A percentile compares a stretch with the other conserved stretches of the same genome.
Evolutionary conservation across 129 eudicot genomes (phyloP).

Genomic region (Logfia minima): DNA sequence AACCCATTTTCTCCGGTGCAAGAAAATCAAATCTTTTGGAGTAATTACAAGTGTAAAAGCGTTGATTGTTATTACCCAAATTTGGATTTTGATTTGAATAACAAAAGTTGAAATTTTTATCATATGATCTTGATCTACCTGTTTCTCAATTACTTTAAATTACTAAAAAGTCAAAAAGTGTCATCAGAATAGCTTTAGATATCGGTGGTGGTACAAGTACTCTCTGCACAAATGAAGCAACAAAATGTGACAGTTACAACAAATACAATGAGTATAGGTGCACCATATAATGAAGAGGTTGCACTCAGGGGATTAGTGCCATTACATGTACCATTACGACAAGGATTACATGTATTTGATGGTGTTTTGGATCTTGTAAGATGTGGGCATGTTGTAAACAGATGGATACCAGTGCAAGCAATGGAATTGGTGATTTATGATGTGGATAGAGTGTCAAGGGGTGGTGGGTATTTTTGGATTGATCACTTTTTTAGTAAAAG

Average conservation of each 20-base stretch:
- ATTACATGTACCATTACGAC: constrained; percentile 84
- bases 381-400: too few relatives aligned
- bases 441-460: constrained; percentile 88
- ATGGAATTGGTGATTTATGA: constrained; percentile 87
- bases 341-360: constrained; percentile 82
- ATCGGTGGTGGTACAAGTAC: too few relatives aligned
- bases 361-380: constrained; percentile 91
- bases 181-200: constrained; percentile 60
- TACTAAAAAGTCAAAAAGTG: constrained; percentile 38
- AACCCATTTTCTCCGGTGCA: constrained; percentile 59
- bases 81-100: constrained; percentile 64
- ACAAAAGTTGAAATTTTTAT: constrained; percentile 47
- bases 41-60: constrained; percentile 51
- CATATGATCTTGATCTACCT: constrained; percentile 79
- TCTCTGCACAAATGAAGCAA: constrained; percentile 77
- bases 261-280: constrained; percentile 78
- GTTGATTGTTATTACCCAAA: constrained; percentile 60
- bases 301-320: constrained; percentile 80
- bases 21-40: constrained; percentile 48
- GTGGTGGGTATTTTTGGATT: constrained; percentile 82
- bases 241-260: constrained; percentile 75
- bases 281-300: constrained; percentile 72
- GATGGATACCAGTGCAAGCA: constrained; percentile 80
- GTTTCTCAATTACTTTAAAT: constrained; percentile 56
- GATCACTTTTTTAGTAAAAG: constrained; percentile 71